Percentiles rank a stretch among this genome's conserved stretches.
Conservation (phyloP, 306 rosid genomes). For the Pyrus betulifolia region DNA sequence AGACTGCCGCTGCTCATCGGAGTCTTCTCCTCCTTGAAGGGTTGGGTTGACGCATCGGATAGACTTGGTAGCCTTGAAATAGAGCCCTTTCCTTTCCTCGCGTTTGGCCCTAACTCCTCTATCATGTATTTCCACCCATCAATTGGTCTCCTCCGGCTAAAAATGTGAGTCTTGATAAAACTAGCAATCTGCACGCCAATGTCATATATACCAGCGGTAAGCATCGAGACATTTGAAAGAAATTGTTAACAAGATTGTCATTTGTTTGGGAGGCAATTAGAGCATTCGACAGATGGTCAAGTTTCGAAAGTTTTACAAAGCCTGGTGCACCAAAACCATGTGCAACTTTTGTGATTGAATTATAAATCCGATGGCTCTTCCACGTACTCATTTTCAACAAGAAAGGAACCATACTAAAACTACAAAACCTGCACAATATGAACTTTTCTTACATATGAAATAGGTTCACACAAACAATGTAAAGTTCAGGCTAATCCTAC, state of each 20-base stretch:
- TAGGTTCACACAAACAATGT: background rate
- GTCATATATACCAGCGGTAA: background rate
- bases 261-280: no score
- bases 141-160: slow-evolving; percentile 86
- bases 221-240: background rate
- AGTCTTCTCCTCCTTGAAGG: slow-evolving; percentile 70
- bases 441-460: background rate
- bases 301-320: background rate
- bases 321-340: background rate
- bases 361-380: background rate
- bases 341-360: background rate
- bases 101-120: slow-evolving; percentile 94
- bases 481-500: background rate
- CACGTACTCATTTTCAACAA: background rate
- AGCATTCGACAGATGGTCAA: no score
- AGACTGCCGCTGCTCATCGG: slow-evolving; percentile 25
- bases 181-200: slow-evolving; percentile 74
- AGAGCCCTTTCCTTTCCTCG: slow-evolving; percentile 83
- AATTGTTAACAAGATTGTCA: background rate
- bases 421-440: background rate
- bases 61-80: slow-evolving; percentile 75
- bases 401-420: background rate
- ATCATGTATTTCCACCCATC: slow-evolving; percentile 99
- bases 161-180: slow-evolving; percentile 88
- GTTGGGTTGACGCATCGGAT: slow-evolving; percentile 85